phyloP scores from a whole-genome alignment of 139 green algal species.

The Yamagishiella unicocca region DNA sequence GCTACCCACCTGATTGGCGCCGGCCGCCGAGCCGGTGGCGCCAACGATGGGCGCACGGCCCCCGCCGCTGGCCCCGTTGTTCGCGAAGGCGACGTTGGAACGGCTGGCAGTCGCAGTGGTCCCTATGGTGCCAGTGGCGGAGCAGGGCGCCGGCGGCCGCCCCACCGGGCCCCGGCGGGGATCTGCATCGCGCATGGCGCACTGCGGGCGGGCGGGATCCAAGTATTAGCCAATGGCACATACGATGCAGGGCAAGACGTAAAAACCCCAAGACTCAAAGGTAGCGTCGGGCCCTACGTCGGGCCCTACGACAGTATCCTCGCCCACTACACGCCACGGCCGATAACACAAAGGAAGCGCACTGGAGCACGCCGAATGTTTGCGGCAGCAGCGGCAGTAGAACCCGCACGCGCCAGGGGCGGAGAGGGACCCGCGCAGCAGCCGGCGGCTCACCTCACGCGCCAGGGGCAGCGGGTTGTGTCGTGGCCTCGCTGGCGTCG shows the following conservation, averaged over 20 bases:
- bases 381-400: too few relatives aligned
- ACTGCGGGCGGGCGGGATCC: too few relatives aligned
- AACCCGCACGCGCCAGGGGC: too few relatives aligned
- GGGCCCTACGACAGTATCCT: too few relatives aligned
- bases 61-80: background rate
- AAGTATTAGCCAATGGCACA: too few relatives aligned
- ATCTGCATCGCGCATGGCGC: constrained; percentile 3
- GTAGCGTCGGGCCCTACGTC: too few relatives aligned
- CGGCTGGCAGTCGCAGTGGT: background rate
- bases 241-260: too few relatives aligned
- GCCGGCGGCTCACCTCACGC: constrained; percentile 16
- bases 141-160: background rate
- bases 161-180: background rate
- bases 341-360: too few relatives aligned
- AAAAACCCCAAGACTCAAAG: too few relatives aligned
- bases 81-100: background rate
- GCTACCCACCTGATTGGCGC: background rate
- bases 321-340: too few relatives aligned
- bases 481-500: background rate
- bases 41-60: background rate
- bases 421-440: too few relatives aligned
- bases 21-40: background rate
- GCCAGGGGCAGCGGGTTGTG: background rate
- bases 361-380: too few relatives aligned
- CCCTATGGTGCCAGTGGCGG: background rate